These are phyloP conservation scores for Salinomyces thailandicus DNA, from an alignment of 2,329 filamentous ascomycete species.

Conservation along the genomic window DNA sequence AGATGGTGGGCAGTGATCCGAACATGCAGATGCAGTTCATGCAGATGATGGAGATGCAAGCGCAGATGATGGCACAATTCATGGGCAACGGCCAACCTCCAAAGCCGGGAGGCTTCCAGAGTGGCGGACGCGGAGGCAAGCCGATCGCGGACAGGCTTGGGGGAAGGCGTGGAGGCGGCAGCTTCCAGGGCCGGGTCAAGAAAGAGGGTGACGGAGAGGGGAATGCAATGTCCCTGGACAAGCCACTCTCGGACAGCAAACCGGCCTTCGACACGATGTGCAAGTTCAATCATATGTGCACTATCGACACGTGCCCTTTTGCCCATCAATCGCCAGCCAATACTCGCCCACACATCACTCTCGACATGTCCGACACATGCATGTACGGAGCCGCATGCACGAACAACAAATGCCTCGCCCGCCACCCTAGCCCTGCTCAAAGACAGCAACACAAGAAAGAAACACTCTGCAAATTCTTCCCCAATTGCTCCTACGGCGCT, in stretches of 20 bases:
- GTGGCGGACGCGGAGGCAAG: conserved; percentile 29
- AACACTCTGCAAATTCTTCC: conserved; percentile 81
- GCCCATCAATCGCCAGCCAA: conserved; percentile 85
- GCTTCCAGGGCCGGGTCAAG: neutral
- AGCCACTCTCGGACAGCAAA: conserved; percentile 45
- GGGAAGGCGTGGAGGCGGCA: conserved; percentile 28
- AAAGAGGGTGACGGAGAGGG: conserved; percentile 21
- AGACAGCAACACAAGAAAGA: conserved; percentile 71
- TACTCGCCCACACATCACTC: conserved; percentile 52
- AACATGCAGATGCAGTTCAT: conserved; percentile 65
- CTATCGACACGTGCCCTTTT: conserved; percentile 80
- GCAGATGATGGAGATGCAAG: conserved; percentile 54
- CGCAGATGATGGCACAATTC: conserved; percentile 66
- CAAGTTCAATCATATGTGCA: conserved; percentile 81
- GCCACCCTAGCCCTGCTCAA: conserved; percentile 83
- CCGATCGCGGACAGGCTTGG: conserved; percentile 68
- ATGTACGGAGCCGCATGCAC: conserved; percentile 85
- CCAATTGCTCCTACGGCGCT: conserved; percentile 75
- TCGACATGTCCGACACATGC: conserved; percentile 75
- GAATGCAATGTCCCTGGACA: conserved; percentile 51
- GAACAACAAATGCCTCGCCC: conserved; percentile 84
- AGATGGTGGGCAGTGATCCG: conserved; percentile 36
- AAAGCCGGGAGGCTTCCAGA: conserved; percentile 13
- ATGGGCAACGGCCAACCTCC: conserved; percentile 31
- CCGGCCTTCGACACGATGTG: conserved; percentile 58